Percentiles rank a stretch among this genome's conserved stretches.
Conservation (phyloP, 306 rosid genomes). For the Acacia melanoxylon region DNA sequence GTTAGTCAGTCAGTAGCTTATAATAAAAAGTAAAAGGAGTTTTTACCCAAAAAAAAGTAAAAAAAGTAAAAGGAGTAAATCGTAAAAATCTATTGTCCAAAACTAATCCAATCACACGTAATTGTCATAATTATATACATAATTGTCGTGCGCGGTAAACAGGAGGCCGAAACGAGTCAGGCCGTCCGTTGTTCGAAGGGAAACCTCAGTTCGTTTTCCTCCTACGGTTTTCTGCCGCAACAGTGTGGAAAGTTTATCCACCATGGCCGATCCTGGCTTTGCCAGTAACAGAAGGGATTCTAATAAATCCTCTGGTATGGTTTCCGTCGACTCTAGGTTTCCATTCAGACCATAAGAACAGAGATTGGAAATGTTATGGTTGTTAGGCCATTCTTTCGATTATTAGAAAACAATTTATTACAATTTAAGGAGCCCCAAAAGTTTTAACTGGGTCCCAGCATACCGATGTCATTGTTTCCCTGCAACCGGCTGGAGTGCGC, state of each 20-base stretch:
- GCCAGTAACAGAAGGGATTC: constrained; percentile 64
- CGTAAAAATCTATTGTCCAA: too few relatives aligned
- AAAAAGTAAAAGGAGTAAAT: too few relatives aligned
- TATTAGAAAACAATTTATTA: neutral
- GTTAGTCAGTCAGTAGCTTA: too few relatives aligned
- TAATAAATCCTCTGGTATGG: constrained; percentile 72
- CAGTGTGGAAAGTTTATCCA: constrained; percentile 3
- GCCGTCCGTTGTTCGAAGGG: neutral
- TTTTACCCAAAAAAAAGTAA: too few relatives aligned
- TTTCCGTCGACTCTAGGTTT: constrained; percentile 7
- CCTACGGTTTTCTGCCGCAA: neutral
- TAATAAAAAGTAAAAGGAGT: too few relatives aligned
- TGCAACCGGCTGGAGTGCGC: neutral
- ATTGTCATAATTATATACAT: neutral
- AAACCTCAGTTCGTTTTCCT: neutral
- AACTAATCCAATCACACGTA: too few relatives aligned
- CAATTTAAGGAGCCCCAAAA: neutral
- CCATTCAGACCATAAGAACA: neutral
- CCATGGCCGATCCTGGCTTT: constrained; percentile 70
- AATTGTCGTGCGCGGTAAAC: neutral
- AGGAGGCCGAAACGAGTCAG: neutral
- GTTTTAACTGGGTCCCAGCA: neutral
- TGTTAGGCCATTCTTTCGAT: neutral
- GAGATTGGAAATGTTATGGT: neutral
- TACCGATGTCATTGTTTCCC: neutral